Evolutionary conservation across 495 filamentous ascomycete species (phyloP).

Genomic region (Elasticomyces elasticus): DNA sequence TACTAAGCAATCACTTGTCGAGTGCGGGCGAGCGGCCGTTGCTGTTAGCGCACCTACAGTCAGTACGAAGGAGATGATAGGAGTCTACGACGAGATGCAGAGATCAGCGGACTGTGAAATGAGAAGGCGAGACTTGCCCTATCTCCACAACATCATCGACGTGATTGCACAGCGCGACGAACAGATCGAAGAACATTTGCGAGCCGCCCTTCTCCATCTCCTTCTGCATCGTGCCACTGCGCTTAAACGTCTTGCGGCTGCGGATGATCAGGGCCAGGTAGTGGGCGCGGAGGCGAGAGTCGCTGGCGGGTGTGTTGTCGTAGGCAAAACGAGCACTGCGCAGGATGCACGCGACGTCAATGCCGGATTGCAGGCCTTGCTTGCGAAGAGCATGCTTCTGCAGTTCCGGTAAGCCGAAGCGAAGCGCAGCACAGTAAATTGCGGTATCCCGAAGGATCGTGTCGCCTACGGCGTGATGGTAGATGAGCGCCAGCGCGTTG

Average conservation of each 20-base stretch:
- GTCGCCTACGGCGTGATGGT: slow-evolving; percentile 51
- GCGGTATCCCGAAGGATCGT: slow-evolving; percentile 77
- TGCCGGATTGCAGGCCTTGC: slow-evolving; percentile 78
- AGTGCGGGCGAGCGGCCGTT: slow-evolving; percentile 26
- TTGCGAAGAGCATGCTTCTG: slow-evolving; percentile 79
- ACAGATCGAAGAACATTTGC: slow-evolving; percentile 89
- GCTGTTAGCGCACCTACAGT: slow-evolving; percentile 10
- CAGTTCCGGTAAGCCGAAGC: slow-evolving; percentile 72
- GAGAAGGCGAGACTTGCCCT: slow-evolving; percentile 26
- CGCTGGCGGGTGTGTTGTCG: slow-evolving; percentile 82
- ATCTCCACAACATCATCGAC: slow-evolving; percentile 78
- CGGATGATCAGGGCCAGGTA: slow-evolving; percentile 91
- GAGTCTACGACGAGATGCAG: neutral
- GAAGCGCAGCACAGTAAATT: slow-evolving; percentile 81
- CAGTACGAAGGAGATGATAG: neutral
- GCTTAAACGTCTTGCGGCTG: slow-evolving; percentile 87
- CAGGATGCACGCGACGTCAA: slow-evolving; percentile 78
- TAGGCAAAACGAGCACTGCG: slow-evolving; percentile 86
- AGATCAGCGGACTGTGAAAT: neutral
- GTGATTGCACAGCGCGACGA: slow-evolving; percentile 95
- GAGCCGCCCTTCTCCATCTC: slow-evolving; percentile 86
- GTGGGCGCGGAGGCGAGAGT: slow-evolving; percentile 82
- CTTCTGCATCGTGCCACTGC: slow-evolving; percentile 91
- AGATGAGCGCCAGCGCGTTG: slow-evolving; percentile 48
- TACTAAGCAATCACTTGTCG: slow-evolving; percentile 5